Percentiles rank a stretch among this genome's conserved stretches.
These are phyloP conservation scores for Lepiota venenata DNA, from an alignment of 768 basidiomycete genomes.

Conservation along the genomic window DNA sequence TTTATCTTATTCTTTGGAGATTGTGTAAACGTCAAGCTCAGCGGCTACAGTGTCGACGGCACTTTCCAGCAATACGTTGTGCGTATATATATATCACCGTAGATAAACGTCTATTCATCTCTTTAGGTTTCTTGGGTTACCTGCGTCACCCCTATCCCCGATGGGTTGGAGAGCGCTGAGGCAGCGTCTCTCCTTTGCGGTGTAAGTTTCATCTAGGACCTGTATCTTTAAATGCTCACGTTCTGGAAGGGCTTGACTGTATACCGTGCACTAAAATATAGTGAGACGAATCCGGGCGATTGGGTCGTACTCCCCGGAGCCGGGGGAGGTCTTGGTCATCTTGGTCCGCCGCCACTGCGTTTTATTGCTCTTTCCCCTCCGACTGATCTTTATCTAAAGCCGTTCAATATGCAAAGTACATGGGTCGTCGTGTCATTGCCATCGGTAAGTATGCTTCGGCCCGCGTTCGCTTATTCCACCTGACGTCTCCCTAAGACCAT, in stretches of 20 bases:
- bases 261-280: slow-evolving; percentile 81
- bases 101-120: background rate
- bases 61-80: slow-evolving; percentile 72
- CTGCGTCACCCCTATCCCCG: slow-evolving; percentile 79
- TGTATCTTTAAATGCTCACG: background rate
- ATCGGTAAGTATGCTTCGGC: slow-evolving; percentile 38
- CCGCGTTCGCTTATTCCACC: background rate
- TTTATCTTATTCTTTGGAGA: slow-evolving; percentile 30
- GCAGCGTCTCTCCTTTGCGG: slow-evolving; percentile 81
- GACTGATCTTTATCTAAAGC: slow-evolving; percentile 30
- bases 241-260: slow-evolving; percentile 68
- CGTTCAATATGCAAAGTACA: slow-evolving; percentile 74
- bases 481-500: slow-evolving; percentile 43
- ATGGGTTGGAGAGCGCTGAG: slow-evolving; percentile 55
- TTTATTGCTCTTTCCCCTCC: background rate
- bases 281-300: slow-evolving; percentile 60
- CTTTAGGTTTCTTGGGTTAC: slow-evolving; percentile 61
- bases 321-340: slow-evolving; percentile 80
- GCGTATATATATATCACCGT: slow-evolving; percentile 15
- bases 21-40: slow-evolving; percentile 55
- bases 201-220: slow-evolving; percentile 30
- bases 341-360: slow-evolving; percentile 38
- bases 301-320: slow-evolving; percentile 78
- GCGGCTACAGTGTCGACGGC: slow-evolving; percentile 76
- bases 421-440: slow-evolving; percentile 79